Conservation (phyloP, 2,329 filamentous ascomycete species). For the Ophiostoma tasmaniense region DNA sequence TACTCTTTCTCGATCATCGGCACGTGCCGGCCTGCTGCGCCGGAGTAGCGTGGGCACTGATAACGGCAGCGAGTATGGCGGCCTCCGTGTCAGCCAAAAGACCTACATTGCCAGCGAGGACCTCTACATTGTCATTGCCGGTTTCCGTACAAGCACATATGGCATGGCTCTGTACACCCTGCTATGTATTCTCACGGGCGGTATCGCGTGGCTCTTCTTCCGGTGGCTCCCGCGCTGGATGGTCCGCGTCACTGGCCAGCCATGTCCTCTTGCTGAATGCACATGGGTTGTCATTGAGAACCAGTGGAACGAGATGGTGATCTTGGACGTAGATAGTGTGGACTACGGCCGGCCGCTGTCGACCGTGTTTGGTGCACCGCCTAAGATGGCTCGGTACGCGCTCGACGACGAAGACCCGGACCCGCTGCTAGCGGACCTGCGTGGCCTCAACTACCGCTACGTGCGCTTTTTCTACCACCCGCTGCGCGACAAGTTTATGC, state of each 20-base stretch:
- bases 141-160: slow-evolving; percentile 68
- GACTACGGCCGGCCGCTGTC: slow-evolving; percentile 48
- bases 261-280: slow-evolving; percentile 62
- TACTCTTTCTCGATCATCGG: slow-evolving; percentile 46
- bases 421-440: slow-evolving; percentile 65
- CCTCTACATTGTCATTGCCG: slow-evolving; percentile 84
- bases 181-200: slow-evolving; percentile 64
- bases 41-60: slow-evolving; percentile 63
- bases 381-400: slow-evolving; percentile 39
- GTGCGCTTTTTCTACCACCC: slow-evolving; percentile 90
- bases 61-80: slow-evolving; percentile 48
- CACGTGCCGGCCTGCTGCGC: slow-evolving; percentile 58
- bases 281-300: slow-evolving; percentile 94
- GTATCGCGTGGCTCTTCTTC: slow-evolving; percentile 74
- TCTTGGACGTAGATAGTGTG: slow-evolving; percentile 56
- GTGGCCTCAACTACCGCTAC: slow-evolving; percentile 84
- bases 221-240: slow-evolving; percentile 88
- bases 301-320: slow-evolving; percentile 86
- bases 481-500: slow-evolving; percentile 75
- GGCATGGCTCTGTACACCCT: slow-evolving; percentile 62
- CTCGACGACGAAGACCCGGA: slow-evolving; percentile 51
- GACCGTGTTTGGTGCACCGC: slow-evolving; percentile 56
- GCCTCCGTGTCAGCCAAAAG: slow-evolving; percentile 71
- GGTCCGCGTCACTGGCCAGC: slow-evolving; percentile 62
- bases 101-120: slow-evolving; percentile 91